Evolutionary conservation across 202 grass and related monocot genomes (phyloP).

Genomic region (Schoenoplectus triqueter): DNA sequence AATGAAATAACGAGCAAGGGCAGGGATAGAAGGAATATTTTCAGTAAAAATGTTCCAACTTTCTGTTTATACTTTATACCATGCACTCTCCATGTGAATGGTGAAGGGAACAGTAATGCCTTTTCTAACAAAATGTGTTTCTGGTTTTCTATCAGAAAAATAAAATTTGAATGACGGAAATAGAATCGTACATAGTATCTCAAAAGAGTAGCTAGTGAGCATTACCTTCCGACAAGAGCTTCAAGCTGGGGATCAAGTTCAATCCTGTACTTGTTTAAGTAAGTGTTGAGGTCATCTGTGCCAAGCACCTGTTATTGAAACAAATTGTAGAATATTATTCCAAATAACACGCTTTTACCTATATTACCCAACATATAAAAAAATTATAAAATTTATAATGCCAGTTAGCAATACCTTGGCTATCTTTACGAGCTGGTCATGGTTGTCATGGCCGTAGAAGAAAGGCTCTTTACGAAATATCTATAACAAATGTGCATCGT

Average conservation of each 20-base stretch:
- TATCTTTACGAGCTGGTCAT: slow-evolving; percentile 84
- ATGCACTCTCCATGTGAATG: background rate
- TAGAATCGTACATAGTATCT: background rate
- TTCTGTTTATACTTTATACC: background rate
- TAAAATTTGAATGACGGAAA: background rate
- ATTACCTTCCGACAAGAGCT: slow-evolving; percentile 76
- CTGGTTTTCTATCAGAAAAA: background rate
- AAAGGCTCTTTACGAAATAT: slow-evolving; percentile 89
- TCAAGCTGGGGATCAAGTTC: slow-evolving; percentile 75
- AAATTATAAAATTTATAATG: no score
- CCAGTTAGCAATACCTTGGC: slow-evolving; percentile 53
- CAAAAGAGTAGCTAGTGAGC: slow-evolving; percentile 1
- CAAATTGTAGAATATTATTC: slow-evolving; percentile 12
- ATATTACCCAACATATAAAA: slow-evolving; percentile 3
- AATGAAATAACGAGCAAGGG: background rate
- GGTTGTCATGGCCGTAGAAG: slow-evolving; percentile 78
- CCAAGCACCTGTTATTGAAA: slow-evolving; percentile 67
- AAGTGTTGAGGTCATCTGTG: slow-evolving; percentile 67
- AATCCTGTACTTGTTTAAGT: slow-evolving; percentile 70
- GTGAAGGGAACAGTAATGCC: no score
- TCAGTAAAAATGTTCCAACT: background rate
- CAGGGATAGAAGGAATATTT: background rate
- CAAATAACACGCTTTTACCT: slow-evolving; percentile 18
- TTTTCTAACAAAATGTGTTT: background rate
- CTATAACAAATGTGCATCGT: slow-evolving; percentile 40